Base-by-base conservation (phyloP, 257 asterid species). In the Lycium ferocissimum region DNA sequence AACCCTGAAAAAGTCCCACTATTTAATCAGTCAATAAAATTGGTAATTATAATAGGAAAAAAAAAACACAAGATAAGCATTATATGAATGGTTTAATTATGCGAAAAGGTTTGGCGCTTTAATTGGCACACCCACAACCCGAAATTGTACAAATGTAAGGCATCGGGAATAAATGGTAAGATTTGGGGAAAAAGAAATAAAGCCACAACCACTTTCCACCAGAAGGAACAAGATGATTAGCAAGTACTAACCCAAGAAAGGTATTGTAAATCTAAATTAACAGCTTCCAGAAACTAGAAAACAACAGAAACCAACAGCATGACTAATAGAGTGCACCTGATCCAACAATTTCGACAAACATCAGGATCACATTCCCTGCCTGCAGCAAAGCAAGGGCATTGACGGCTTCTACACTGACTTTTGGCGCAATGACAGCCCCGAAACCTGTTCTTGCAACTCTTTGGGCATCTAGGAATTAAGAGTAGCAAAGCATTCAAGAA, bases 341-440 rank as follows among this genome's bases (percentile, higher is more conserved):
- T 92, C 99, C 97, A 95, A 91, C 99, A 97, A 88, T 93, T 95
- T 78, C 98, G 93, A 91, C 99, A 97, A 87, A 97, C 97, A 91
- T 97, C 99, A 82, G 98, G 98, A 86, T 97, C 98, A 71, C 98
- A 95, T 91, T 97, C 98, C 90, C 98, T 90, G 66, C 89, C 94
- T 76, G 98, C 98, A 87, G 99, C 99, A 92, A 95, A 97, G 85
- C 99, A 97, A 14, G 99, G 99, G 83, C 99, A 97, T 84, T 94
- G 97, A 84, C 98, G 98, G 88, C 98, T 95, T 85, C 98, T 92
- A 83, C 99, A 97, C 91, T 97, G 98, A 91, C 98, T 95, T 91
- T 97, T 97, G 80, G 99, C 98, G 86, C 99, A 97, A 85, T 97
- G 99, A 89, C 99, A 97, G 75, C 99, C 99, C 88, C 98, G 93